Evolutionary conservation across 2,329 filamentous ascomycete genomes (phyloP).

Genomic region (Diaporthe vexans): DNA sequence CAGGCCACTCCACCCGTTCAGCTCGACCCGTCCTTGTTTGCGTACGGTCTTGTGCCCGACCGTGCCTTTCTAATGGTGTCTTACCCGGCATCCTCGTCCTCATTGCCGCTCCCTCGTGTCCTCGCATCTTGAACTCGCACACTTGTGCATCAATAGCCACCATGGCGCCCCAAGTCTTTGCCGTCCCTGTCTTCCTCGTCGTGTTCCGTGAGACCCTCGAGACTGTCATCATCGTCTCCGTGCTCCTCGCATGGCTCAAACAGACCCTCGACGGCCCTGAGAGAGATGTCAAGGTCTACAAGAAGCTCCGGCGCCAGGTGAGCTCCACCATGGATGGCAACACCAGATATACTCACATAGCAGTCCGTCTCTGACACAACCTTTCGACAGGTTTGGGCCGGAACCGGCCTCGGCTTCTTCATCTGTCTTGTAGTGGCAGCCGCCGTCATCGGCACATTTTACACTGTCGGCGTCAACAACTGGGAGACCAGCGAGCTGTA

Average conservation of each 20-base stretch:
- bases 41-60: background rate
- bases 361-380: background rate
- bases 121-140: background rate
- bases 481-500: conserved; percentile 76
- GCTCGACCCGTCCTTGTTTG: background rate
- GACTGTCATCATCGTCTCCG: conserved; percentile 84
- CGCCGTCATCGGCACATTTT: conserved; percentile 81
- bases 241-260: conserved; percentile 84
- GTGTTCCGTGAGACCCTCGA: conserved; percentile 86
- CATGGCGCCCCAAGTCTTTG: conserved; percentile 41
- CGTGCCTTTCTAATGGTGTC: conserved; percentile 6
- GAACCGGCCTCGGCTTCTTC: conserved; percentile 72
- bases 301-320: conserved; percentile 74
- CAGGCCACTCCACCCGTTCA: background rate
- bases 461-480: conserved; percentile 73
- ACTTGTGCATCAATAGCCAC: conserved; percentile 1
- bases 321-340: conserved; percentile 21
- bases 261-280: conserved; percentile 78
- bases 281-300: conserved; percentile 73
- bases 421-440: conserved; percentile 76
- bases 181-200: conserved; percentile 77
- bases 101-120: background rate
- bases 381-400: conserved; percentile 69
- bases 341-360: too few species aligned
- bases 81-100: background rate